Base-by-base conservation (phyloP, 805 yeast genomes). In the Yamadazyma nakazawae region DNA sequence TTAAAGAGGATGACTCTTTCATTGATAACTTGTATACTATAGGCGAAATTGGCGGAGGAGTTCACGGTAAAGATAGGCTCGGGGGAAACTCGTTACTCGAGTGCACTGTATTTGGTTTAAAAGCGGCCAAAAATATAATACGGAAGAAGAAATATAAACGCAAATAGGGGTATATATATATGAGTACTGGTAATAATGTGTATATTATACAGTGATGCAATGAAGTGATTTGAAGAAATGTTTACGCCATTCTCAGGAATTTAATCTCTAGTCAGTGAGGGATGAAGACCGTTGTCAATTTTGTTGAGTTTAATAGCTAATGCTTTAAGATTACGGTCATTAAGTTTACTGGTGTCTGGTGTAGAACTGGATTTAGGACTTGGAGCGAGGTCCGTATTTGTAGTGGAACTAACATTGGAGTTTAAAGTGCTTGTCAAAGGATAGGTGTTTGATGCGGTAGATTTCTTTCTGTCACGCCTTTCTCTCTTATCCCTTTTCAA, bases 21-120 rank as follows among this genome's bases (percentile, higher is more conserved):
- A 63, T 76, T 2, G 55, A 62, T 1, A 81, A 82, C 17, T 59
- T 72, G 37, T 72, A 58, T 51, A 76, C 77, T 1, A 70, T 72
- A 10, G 77, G 77, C 5, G 77, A 72, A 50, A 64, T 72, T 12
- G 74, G 74, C 5, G 75, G 75, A n/a, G 76, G 76, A 5, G 66
- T 72, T 25, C 77, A 72, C 54, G 77, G 77, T 6, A 74, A 68
- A 49, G 72, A 72, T 48, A 49, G 77, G 39, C 55, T 72, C 25
- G 75, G 76, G 10, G 77, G 77, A 1, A 67, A 71, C 8, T 70
- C 75, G 0, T 56, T 72, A 21, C 64, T 72, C 52, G 76, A 74
- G 13, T 72, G 77, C 56, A 75, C 70, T 6, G 77, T 72, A 2
- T 72, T 61, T 53, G 55, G 51, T 12, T 37, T 36, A 2, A 24